A percentile compares a stretch with the other conserved stretches of the same genome.
Conservation (phyloP, 345 rosid species). For the Pugionium cornutum region DNA sequence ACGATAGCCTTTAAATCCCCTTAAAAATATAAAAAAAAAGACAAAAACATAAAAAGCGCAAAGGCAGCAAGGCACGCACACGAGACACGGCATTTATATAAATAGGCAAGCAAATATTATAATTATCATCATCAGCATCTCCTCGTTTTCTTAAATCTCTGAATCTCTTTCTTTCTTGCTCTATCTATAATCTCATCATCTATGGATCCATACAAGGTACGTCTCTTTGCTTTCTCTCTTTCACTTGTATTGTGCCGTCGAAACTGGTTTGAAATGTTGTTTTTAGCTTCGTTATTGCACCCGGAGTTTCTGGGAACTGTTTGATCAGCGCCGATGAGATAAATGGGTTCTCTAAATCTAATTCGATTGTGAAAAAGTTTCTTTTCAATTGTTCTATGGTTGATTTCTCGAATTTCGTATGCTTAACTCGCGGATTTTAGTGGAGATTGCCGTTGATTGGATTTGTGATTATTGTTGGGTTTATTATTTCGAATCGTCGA, state of each 20-base stretch:
- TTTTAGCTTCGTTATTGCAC: constrained; percentile 21
- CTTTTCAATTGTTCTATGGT: background rate
- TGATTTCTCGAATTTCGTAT: background rate
- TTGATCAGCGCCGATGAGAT: constrained; percentile 3
- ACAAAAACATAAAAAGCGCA: constrained; percentile 35
- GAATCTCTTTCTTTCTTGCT: constrained; percentile 22
- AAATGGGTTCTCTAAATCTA: background rate
- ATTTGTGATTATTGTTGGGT: constrained; percentile 6
- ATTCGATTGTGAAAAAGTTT: background rate
- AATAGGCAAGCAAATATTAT: constrained; percentile 29
- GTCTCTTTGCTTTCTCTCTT: background rate
- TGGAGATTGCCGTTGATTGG: constrained; percentile 5
- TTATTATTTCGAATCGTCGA: background rate
- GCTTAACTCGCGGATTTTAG: background rate
- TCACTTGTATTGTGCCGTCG: constrained; percentile 33
- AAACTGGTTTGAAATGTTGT: background rate
- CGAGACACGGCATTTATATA: constrained; percentile 39
- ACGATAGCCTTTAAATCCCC: too few relatives aligned
- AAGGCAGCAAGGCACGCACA: constrained; percentile 9
- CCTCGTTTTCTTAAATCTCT: constrained; percentile 34
- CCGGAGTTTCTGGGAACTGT: constrained; percentile 4
- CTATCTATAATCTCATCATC: constrained; percentile 22
- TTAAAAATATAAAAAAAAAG: background rate
- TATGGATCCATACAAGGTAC: constrained; percentile 65
- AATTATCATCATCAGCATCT: constrained; percentile 26